Evolutionary conservation across 2,329 filamentous ascomycete genomes (phyloP), one percentile per base, ranked within the genome.

Genomic region (Cercospora zeina): DNA sequence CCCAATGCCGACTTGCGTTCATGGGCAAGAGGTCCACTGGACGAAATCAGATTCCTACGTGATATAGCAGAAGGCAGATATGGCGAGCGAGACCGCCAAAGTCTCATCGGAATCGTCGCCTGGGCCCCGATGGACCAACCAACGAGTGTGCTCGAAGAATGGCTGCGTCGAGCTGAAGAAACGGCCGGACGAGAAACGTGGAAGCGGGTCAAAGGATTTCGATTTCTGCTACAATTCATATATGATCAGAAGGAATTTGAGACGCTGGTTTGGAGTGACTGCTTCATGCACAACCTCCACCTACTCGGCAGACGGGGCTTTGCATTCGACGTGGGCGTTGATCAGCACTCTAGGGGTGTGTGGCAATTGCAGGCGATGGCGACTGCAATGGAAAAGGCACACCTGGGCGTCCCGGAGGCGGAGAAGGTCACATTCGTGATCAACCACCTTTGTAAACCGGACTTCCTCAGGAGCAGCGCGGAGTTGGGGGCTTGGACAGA

Each of bases 401-500:
- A 90, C 71, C 80, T 86, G 5, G 84, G 80, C 1, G 84, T 87
- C 0, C 77, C 78, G 0, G 83, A 85, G 58, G 80, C 82, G 5
- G 79, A 88, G 34, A 85, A 83, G 70, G 84, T 88, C 34, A 82
- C 80, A 0, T 84, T 93, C 70, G 81, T 96, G 57, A 77, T 96
- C 68, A 91, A 96, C 76, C 92, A 97, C 77, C 83, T 96, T 68
- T 93, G 91, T 83, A 96, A 96, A 77, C 92, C 92, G 1, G 87
- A 93, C 61, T 67, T 69, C 55, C 82, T 86, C 70, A 51, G 36
- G 4, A 47, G 62, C 34, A 39, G 55, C 13, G 79, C 82, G 1
- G 79, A 82, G 27, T 92, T 89, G 74, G 76, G 83, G 61, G 83
- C 84, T 59, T 96, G 91, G 90, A 85, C 85, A 59, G 80, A 82